Evolutionary conservation across 129 eudicot species (phyloP).

Genomic region (Pittosporum tobira): DNA sequence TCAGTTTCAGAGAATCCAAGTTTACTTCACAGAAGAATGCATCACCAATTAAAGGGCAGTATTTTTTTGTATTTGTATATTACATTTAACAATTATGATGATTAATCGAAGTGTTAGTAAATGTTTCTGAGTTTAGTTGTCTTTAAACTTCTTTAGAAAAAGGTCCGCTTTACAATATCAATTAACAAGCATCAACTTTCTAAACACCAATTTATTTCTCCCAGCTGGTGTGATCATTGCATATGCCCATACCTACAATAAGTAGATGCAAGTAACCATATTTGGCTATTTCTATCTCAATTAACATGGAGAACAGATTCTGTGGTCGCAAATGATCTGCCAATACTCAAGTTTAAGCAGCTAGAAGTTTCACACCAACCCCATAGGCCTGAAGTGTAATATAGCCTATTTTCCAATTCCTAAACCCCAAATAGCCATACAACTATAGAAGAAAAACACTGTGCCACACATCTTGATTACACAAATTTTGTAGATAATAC

Average conservation of each 20-base stretch:
- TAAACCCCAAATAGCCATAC: too few relatives aligned
- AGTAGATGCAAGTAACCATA: neutral
- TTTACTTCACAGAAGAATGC: conserved; percentile 4
- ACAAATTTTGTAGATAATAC: too few relatives aligned
- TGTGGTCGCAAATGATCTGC: neutral
- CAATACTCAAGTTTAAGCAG: too few relatives aligned
- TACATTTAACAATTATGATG: neutral
- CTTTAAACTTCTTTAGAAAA: too few relatives aligned
- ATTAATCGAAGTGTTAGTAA: neutral
- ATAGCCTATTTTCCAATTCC: neutral
- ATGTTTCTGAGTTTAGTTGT: too few relatives aligned
- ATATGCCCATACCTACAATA: neutral
- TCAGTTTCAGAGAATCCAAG: neutral
- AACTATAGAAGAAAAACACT: too few relatives aligned
- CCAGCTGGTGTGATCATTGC: neutral
- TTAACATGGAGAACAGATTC: neutral
- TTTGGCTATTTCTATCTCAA: neutral
- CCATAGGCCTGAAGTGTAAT: too few relatives aligned
- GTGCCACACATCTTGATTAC: too few relatives aligned
- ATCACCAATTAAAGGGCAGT: neutral
- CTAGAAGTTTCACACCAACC: neutral
- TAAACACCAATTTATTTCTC: neutral
- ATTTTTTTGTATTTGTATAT: too few relatives aligned
- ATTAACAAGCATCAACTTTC: neutral
- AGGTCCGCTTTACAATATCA: too few relatives aligned